phyloP scores from a whole-genome alignment of 306 rosid genomes.

The Prosopis cineraria region DNA sequence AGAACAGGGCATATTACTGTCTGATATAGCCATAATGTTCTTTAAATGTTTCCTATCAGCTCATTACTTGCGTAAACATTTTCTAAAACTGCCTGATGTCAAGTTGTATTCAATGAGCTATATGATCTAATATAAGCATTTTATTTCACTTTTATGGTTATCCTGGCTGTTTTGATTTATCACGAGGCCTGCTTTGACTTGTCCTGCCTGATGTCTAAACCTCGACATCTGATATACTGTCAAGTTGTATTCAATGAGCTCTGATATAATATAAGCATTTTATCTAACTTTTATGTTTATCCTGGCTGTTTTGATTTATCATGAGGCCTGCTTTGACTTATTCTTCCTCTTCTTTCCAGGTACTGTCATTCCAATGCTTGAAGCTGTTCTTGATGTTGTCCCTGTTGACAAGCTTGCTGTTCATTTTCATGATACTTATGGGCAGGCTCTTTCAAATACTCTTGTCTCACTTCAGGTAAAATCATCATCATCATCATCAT shows the following conservation, averaged over 20 bases:
- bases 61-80: background rate
- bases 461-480: constrained; percentile 84
- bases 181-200: constrained; percentile 23
- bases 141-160: constrained; percentile 3
- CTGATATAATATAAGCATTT: background rate
- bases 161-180: constrained; percentile 31
- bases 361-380: constrained; percentile 82
- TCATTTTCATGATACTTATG: constrained; percentile 97
- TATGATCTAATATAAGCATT: background rate
- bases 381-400: constrained; percentile 73
- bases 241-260: constrained; percentile 10
- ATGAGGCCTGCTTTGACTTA: constrained; percentile 22
- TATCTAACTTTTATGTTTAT: background rate
- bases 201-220: background rate
- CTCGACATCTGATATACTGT: background rate
- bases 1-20: constrained; percentile 11
- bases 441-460: constrained; percentile 91
- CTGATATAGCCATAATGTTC: constrained; percentile 1
- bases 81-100: background rate
- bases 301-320: constrained; percentile 30
- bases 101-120: constrained; percentile 10
- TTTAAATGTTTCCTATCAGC: constrained; percentile 25
- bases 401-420: constrained; percentile 77
- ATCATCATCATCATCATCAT: too few species aligned
- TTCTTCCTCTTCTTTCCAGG: constrained; percentile 46